Conservation (phyloP, 148 eudicot species). For the Chenopodium suecicum region DNA sequence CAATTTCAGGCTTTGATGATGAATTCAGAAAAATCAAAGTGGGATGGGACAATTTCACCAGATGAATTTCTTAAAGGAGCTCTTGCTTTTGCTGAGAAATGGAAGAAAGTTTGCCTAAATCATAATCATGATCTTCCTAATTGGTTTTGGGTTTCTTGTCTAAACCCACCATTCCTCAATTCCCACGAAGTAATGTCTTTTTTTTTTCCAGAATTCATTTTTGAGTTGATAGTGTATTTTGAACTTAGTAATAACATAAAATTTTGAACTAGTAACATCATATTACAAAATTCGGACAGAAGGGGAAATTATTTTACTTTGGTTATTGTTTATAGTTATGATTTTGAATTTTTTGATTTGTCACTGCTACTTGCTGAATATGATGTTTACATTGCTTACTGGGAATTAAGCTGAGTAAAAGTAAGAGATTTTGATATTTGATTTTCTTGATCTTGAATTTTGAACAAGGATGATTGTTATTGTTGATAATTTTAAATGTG, state of each 20-base stretch:
- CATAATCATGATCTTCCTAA: slow-evolving; percentile 44
- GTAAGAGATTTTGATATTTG: too few species aligned
- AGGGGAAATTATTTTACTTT: too few species aligned
- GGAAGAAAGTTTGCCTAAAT: slow-evolving; percentile 38
- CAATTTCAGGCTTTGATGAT: slow-evolving; percentile 15
- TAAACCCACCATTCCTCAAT: slow-evolving; percentile 34
- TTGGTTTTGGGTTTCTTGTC: slow-evolving; percentile 65
- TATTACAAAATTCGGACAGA: too few species aligned
- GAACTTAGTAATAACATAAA: too few species aligned
- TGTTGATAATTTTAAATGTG: too few species aligned
- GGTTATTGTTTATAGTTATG: background rate
- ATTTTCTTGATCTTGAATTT: too few species aligned
- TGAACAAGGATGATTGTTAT: too few species aligned
- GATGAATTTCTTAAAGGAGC: slow-evolving; percentile 49
- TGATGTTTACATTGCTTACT: background rate
- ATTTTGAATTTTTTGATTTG: background rate
- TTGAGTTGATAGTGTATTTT: too few species aligned
- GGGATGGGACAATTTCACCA: slow-evolving; percentile 64
- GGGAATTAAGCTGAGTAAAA: too few species aligned
- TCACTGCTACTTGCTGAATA: background rate
- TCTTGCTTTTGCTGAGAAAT: slow-evolving; percentile 48
- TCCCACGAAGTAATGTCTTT: slow-evolving; percentile 32
- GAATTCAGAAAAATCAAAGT: slow-evolving; percentile 25
- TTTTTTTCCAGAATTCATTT: too few species aligned
- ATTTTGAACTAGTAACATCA: too few species aligned